Evolutionary conservation across 2,329 filamentous ascomycete genomes (phyloP).

Genomic region (Bipolaris cookei): DNA sequence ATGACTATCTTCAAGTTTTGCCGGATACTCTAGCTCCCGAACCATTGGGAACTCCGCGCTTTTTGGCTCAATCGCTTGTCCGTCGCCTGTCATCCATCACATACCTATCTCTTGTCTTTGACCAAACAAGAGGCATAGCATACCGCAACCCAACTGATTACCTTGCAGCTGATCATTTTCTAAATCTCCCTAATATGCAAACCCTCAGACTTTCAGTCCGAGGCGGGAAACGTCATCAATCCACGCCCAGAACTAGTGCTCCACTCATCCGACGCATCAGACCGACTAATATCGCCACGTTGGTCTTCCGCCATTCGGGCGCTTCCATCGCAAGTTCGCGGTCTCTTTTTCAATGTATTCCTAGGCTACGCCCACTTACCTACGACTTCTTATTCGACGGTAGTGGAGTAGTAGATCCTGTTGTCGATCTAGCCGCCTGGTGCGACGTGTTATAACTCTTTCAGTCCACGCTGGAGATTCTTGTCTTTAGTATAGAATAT

Average conservation of each 20-base stretch:
- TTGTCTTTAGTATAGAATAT: conserved; percentile 34
- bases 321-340: conserved; percentile 11
- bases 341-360: conserved; percentile 20
- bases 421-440: conserved; percentile 28
- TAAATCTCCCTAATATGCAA: conserved; percentile 24
- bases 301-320: conserved; percentile 29
- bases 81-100: conserved; percentile 26
- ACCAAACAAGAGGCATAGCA: conserved; percentile 20
- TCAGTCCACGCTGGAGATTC: conserved; percentile 19
- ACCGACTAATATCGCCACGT: conserved; percentile 26
- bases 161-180: conserved; percentile 18
- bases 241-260: neutral
- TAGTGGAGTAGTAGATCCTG: conserved; percentile 4
- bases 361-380: conserved; percentile 31
- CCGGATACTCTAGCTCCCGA: conserved; percentile 23
- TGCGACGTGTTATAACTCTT: conserved; percentile 18
- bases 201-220: conserved; percentile 25
- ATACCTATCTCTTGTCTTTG: conserved; percentile 28
- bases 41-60: conserved; percentile 7
- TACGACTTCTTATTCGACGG: conserved; percentile 33
- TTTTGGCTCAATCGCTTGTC: conserved; percentile 19
- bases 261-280: conserved; percentile 6
- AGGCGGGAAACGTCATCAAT: neutral
- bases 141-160: conserved; percentile 10
- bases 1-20: conserved; percentile 26